phyloP scores from a whole-genome alignment of 768 basidiomycete genomes.

The Boletus rubroflammeus region DNA sequence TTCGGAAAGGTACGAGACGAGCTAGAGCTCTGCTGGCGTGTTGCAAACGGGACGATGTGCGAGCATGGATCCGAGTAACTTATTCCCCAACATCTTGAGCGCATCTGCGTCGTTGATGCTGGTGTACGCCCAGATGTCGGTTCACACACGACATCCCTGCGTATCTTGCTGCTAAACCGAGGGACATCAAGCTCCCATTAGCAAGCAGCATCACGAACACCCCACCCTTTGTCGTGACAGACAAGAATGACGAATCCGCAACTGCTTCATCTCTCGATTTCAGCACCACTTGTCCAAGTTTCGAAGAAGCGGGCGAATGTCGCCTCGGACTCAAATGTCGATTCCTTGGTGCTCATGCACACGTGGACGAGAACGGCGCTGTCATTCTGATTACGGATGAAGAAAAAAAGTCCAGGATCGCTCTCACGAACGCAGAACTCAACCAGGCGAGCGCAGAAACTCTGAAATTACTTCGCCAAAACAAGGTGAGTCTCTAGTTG shows the following conservation, averaged over 20 bases:
- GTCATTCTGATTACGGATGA: constrained; percentile 50
- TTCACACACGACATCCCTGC: constrained; percentile 72
- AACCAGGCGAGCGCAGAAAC: constrained; percentile 62
- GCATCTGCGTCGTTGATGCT: neutral
- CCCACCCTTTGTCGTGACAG: constrained; percentile 48
- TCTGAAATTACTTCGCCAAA: constrained; percentile 59
- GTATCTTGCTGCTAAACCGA: constrained; percentile 75
- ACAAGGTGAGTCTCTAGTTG: constrained; percentile 48
- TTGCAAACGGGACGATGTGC: constrained; percentile 69
- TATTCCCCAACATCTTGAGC: neutral
- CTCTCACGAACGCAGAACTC: constrained; percentile 53
- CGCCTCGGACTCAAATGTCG: constrained; percentile 81
- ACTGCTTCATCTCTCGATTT: constrained; percentile 17
- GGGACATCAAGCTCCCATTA: constrained; percentile 63
- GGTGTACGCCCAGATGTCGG: constrained; percentile 51
- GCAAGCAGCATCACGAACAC: constrained; percentile 39
- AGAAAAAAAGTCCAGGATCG: constrained; percentile 50
- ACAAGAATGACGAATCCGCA: neutral
- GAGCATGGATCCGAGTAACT: constrained; percentile 64
- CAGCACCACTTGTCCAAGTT: constrained; percentile 23
- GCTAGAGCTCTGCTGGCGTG: constrained; percentile 75
- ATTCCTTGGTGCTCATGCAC: constrained; percentile 77
- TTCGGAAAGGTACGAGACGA: constrained; percentile 79
- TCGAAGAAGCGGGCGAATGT: constrained; percentile 30
- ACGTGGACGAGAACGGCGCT: constrained; percentile 41